These are phyloP conservation scores for Phytophthora citrophthora DNA, from an alignment of 352 stramenopile species.

Conservation along the genomic window DNA sequence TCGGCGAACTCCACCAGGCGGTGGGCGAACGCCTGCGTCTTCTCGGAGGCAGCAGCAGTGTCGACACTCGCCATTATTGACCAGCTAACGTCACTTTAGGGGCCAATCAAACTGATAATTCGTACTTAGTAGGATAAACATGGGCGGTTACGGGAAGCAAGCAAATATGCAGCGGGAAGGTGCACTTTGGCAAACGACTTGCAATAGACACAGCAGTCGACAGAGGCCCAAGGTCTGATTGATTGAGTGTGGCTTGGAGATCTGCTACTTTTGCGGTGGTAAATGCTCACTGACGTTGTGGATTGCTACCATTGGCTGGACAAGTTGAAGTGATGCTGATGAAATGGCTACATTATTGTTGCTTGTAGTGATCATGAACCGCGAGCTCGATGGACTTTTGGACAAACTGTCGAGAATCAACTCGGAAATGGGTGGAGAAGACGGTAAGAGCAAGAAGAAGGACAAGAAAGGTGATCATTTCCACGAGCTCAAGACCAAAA, in stretches of 20 bases:
- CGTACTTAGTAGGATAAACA: constrained; percentile 27
- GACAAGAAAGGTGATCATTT: constrained; percentile 75
- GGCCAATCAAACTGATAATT: constrained; percentile 24
- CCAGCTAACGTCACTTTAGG: constrained; percentile 10
- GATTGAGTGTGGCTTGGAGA: background rate
- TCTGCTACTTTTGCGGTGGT: constrained; percentile 11
- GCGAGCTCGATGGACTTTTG: constrained; percentile 80
- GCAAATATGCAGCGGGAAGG: constrained; percentile 17
- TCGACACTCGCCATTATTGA: constrained; percentile 8
- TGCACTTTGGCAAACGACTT: constrained; percentile 19
- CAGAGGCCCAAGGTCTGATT: background rate
- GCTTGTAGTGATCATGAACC: constrained; percentile 52
- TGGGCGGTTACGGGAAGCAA: constrained; percentile 15
- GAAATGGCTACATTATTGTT: constrained; percentile 36
- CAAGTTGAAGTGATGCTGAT: constrained; percentile 37
- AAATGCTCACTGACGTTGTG: background rate
- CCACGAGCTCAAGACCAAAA: constrained; percentile 82
- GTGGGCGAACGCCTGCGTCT: constrained; percentile 75
- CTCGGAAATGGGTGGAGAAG: constrained; percentile 78
- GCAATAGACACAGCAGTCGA: background rate
- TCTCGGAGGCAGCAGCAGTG: constrained; percentile 6
- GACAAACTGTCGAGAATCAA: constrained; percentile 81
- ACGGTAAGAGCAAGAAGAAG: constrained; percentile 72
- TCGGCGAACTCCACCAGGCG: constrained; percentile 81
- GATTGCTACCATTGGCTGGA: constrained; percentile 36